These are phyloP conservation scores for Mycena capillaripes DNA, from an alignment of 768 basidiomycete species.

Conservation along the genomic window DNA sequence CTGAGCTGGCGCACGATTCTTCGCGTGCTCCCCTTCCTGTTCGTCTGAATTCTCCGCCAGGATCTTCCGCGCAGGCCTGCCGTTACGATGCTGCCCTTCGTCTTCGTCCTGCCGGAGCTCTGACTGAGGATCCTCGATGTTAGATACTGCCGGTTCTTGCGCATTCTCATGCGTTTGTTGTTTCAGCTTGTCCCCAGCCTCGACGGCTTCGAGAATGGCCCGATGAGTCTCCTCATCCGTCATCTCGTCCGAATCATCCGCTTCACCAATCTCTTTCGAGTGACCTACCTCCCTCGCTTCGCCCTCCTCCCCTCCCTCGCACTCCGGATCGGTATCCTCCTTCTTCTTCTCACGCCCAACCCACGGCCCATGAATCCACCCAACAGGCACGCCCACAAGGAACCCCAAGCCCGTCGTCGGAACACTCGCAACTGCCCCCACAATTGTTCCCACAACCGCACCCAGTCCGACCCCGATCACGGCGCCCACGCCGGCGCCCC, in stretches of 20 bases:
- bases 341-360: slow-evolving; percentile 3
- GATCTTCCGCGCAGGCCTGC: slow-evolving; percentile 7
- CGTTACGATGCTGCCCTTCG: slow-evolving; percentile 13
- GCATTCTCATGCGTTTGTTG: slow-evolving; percentile 12
- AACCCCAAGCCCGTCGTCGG: slow-evolving; percentile 22
- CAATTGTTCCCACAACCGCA: slow-evolving; percentile 22
- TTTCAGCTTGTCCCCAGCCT: slow-evolving; percentile 22
- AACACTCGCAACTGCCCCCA: slow-evolving; percentile 25
- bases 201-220: slow-evolving; percentile 23
- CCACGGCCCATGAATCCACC: slow-evolving; percentile 31
- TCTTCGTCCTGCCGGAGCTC: slow-evolving; percentile 9
- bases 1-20: slow-evolving; percentile 15
- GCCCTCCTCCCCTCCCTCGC: slow-evolving; percentile 13
- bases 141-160: slow-evolving; percentile 9
- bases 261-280: slow-evolving; percentile 6
- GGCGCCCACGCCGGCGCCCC: slow-evolving; percentile 12
- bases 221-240: slow-evolving; percentile 21
- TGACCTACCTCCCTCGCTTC: slow-evolving; percentile 13
- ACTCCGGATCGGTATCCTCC: not conserved
- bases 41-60: slow-evolving; percentile 7
- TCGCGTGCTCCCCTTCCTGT: slow-evolving; percentile 13
- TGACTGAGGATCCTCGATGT: slow-evolving; percentile 11
- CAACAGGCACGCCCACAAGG: slow-evolving; percentile 24
- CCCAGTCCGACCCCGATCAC: slow-evolving; percentile 17
- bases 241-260: slow-evolving; percentile 17